These are phyloP conservation scores for Eutrema yunnanense DNA, from an alignment of 345 rosid genomes.

Conservation along the genomic window DNA sequence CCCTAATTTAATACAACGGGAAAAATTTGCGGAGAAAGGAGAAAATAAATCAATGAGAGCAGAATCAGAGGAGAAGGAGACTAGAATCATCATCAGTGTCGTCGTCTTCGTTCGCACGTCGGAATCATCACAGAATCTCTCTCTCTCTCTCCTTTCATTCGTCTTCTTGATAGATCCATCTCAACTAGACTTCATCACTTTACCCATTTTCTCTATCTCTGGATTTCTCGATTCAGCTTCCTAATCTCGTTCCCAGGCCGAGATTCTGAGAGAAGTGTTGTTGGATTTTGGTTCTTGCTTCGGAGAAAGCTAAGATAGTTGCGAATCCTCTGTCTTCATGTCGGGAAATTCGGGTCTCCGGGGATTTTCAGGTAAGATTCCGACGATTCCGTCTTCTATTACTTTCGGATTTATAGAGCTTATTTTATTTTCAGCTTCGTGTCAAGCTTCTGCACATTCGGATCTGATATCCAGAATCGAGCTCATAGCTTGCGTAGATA, in stretches of 20 bases:
- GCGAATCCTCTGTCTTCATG: slow-evolving; percentile 25
- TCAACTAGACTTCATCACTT: slow-evolving; percentile 27
- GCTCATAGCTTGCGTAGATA: not conserved
- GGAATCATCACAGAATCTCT: slow-evolving; percentile 22
- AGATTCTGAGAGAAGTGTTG: not conserved
- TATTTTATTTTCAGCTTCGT: not conserved
- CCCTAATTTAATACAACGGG: not conserved
- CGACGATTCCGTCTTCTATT: not conserved
- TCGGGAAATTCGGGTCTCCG: slow-evolving; percentile 39
- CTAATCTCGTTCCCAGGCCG: not conserved
- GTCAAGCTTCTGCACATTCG: not conserved
- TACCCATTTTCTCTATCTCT: slow-evolving; percentile 16
- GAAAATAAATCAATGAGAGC: not conserved
- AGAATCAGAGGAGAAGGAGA: slow-evolving; percentile 1
- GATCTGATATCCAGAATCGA: slow-evolving; percentile 19
- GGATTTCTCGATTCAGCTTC: slow-evolving; percentile 7
- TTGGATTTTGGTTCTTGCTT: not conserved
- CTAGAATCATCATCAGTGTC: not conserved
- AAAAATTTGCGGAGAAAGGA: not conserved
- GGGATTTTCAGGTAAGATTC: slow-evolving; percentile 41
- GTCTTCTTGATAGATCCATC: slow-evolving; percentile 33
- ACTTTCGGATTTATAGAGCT: not conserved
- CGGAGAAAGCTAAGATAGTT: not conserved
- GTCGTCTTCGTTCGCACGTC: slow-evolving; percentile 53
- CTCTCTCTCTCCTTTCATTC: not conserved